Percentiles rank a stretch among this genome's conserved stretches.
Conservation (phyloP, 306 rosid species). For the Erythrophleum fordii region DNA sequence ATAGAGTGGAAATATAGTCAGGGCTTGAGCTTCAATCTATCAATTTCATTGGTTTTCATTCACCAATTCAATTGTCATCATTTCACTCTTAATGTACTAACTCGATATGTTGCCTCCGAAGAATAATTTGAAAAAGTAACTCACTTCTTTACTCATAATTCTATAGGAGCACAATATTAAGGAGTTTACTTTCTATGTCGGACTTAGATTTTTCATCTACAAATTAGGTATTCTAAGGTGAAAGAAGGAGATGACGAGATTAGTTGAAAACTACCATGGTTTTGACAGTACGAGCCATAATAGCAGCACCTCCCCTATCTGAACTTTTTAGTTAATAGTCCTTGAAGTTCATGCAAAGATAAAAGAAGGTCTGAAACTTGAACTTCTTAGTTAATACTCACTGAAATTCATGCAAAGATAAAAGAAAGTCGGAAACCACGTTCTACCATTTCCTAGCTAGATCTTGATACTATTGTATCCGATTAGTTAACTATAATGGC, state of each 20-base stretch:
- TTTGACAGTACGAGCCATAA: no score
- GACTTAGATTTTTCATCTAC: conserved; percentile 28
- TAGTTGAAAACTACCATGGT: no score
- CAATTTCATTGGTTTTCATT: conserved; percentile 47
- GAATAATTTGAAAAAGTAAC: conserved; percentile 67
- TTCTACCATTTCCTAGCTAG: no score
- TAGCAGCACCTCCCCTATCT: no score
- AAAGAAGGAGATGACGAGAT: background rate
- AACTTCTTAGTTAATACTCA: background rate
- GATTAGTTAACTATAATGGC: background rate
- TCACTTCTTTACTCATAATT: background rate
- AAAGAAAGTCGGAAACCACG: conserved; percentile 46
- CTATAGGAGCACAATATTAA: background rate
- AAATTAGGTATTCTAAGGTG: conserved; percentile 53
- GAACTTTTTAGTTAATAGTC: no score
- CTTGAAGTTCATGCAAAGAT: no score
- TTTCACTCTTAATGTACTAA: conserved; percentile 39
- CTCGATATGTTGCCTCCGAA: conserved; percentile 51
- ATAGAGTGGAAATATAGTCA: no score
- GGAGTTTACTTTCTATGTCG: conserved; percentile 14
- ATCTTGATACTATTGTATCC: background rate
- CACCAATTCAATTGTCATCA: conserved; percentile 63
- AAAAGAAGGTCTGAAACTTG: background rate
- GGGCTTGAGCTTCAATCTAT: no score
- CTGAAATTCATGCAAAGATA: conserved; percentile 43